These are phyloP conservation scores for Fusarium ambrosium DNA, from an alignment of 2,329 filamentous ascomycete genomes.

Conservation along the genomic window DNA sequence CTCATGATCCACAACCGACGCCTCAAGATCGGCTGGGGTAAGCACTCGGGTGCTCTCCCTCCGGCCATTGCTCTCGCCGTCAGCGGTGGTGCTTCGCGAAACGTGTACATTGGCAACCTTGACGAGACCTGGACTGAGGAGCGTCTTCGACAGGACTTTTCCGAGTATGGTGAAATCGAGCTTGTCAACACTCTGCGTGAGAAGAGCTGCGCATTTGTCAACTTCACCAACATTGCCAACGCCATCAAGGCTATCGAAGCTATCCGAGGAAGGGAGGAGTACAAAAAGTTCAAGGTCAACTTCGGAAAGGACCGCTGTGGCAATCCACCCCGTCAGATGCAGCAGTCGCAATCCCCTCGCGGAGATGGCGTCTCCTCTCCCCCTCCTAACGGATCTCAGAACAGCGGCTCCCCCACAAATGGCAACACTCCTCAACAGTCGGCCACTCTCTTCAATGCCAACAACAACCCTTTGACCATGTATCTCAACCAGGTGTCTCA, in stretches of 20 bases:
- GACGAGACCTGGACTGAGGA: constrained; percentile 99
- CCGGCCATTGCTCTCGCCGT: constrained; percentile 96
- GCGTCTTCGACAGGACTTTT: constrained; percentile 93
- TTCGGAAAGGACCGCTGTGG: constrained; percentile 99
- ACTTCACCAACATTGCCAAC: constrained; percentile 99
- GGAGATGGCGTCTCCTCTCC: constrained; percentile 72
- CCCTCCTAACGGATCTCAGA: constrained; percentile 71
- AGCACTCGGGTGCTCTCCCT: constrained; percentile 96
- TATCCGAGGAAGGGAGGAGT: constrained; percentile 93
- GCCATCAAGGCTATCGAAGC: constrained; percentile 99
- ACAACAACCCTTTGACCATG: constrained; percentile 91
- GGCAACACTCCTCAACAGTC: constrained; percentile 72
- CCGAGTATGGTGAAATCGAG: constrained; percentile 97
- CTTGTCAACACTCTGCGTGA: constrained; percentile 95
- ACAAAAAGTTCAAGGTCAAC: constrained; percentile 99
- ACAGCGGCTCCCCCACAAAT: constrained; percentile 69
- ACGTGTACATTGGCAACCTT: constrained; percentile 97
- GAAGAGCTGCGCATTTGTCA: constrained; percentile 99
- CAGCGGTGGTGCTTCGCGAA: constrained; percentile 95
- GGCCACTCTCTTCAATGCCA: constrained; percentile 82
- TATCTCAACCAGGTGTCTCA: constrained; percentile 88
- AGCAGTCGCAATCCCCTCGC: constrained; percentile 76
- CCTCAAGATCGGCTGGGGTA: constrained; percentile 99
- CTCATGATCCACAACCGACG: constrained; percentile 99
- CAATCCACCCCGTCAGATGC: constrained; percentile 91